Conservation (phyloP, 345 rosid species). For the Viola odorata region DNA sequence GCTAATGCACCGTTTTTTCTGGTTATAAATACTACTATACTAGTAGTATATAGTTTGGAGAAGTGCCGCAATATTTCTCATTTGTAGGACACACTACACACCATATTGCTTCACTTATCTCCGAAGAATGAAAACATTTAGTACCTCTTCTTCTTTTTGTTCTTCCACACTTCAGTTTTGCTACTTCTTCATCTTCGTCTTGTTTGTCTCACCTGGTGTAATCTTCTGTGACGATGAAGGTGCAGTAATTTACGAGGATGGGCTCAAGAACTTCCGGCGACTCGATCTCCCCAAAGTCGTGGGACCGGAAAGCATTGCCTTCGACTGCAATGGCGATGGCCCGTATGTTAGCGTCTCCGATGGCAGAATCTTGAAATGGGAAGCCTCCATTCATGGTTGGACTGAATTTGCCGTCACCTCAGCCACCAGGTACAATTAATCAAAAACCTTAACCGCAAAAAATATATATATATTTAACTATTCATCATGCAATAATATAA, state of each 20-base stretch:
- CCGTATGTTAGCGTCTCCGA: conserved; percentile 66
- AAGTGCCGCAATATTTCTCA: too few species aligned
- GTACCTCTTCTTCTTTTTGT: not conserved
- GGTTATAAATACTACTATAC: too few species aligned
- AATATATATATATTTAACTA: too few species aligned
- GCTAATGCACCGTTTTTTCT: too few species aligned
- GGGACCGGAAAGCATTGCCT: conserved; percentile 53
- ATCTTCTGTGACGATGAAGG: not conserved
- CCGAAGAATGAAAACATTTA: too few species aligned
- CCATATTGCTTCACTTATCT: too few species aligned
- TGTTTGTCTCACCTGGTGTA: not conserved
- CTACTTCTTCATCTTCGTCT: not conserved
- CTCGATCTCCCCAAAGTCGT: conserved; percentile 20
- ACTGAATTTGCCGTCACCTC: conserved; percentile 53
- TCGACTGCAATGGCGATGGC: conserved; percentile 41
- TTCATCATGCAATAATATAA: not conserved
- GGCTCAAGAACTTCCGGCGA: conserved; percentile 7
- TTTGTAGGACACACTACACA: too few species aligned
- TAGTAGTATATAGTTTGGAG: too few species aligned
- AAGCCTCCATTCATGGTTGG: conserved; percentile 42
- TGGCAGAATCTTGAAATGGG: conserved; percentile 67
- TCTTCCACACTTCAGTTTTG: not conserved
- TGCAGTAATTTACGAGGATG: not conserved
- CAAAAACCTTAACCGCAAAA: not conserved
- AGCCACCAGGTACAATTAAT: conserved; percentile 32